Evolutionary conservation across 495 filamentous ascomycete species (phyloP).

Genomic region (Penicillium roqueforti): DNA sequence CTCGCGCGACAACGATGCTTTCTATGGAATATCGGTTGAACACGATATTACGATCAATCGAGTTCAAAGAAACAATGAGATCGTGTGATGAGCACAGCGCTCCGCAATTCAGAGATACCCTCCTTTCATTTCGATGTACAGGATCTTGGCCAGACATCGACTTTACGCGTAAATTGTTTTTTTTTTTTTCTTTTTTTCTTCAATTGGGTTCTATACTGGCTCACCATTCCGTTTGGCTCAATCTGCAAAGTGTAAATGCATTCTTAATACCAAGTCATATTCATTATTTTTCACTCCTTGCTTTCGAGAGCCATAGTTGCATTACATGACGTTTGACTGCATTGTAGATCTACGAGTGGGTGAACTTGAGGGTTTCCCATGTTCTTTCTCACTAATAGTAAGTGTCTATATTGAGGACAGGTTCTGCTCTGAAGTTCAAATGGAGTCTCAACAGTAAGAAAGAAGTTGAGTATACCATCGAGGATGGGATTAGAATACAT

Average conservation of each 20-base stretch:
- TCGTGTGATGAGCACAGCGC: constrained; percentile 1
- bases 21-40: constrained; percentile 33
- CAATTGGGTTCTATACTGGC: neutral
- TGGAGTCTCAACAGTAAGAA: neutral
- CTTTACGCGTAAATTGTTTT: neutral
- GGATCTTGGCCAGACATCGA: neutral
- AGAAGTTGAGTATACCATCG: neutral
- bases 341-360: neutral
- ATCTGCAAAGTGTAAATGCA: neutral
- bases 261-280: neutral
- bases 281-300: neutral
- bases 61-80: constrained; percentile 5
- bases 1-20: constrained; percentile 14
- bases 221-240: neutral
- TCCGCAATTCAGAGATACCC: neutral
- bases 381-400: neutral
- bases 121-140: neutral
- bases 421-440: neutral
- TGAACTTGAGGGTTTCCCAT: neutral
- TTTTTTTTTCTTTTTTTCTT: neutral
- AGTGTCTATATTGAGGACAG: neutral
- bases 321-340: neutral
- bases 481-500: neutral
- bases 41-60: constrained; percentile 32
- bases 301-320: neutral